Conservation (phyloP, 768 basidiomycete genomes). For the Rhizopogon roseolus region DNA sequence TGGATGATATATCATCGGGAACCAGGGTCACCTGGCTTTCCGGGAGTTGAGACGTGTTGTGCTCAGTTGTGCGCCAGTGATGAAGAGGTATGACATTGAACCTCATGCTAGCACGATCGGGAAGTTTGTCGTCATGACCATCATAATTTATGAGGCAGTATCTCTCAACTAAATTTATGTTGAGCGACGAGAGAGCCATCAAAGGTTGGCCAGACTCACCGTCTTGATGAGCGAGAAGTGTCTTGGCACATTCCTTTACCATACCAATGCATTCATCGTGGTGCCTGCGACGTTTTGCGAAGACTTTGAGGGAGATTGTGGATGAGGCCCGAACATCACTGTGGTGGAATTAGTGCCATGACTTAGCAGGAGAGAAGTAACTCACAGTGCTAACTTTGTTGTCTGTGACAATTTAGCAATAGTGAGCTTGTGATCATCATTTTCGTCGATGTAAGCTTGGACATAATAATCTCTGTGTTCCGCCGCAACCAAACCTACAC, state of each 20-base stretch:
- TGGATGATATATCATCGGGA: neutral
- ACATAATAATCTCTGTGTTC: slow-evolving; percentile 4
- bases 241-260: neutral
- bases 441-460: neutral
- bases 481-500: neutral
- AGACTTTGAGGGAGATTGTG: slow-evolving; percentile 4
- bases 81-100: neutral
- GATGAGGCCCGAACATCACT: slow-evolving; percentile 4
- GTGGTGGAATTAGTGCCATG: neutral
- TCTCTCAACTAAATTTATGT: neutral
- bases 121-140: neutral
- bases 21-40: neutral
- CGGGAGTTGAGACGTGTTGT: neutral
- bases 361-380: neutral
- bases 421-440: neutral
- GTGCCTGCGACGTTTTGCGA: slow-evolving; percentile 4
- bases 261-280: slow-evolving; percentile 4
- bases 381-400: slow-evolving; percentile 2
- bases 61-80: neutral
- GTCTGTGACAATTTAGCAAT: slow-evolving; percentile 1
- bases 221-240: neutral
- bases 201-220: neutral
- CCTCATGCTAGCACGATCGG: neutral
- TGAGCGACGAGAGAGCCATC: neutral
- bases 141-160: neutral